A percentile compares a stretch with the other conserved stretches of the same genome.
These are phyloP conservation scores for Fusarium vanettenii DNA, from an alignment of 2,329 filamentous ascomycete genomes.

Conservation along the genomic window DNA sequence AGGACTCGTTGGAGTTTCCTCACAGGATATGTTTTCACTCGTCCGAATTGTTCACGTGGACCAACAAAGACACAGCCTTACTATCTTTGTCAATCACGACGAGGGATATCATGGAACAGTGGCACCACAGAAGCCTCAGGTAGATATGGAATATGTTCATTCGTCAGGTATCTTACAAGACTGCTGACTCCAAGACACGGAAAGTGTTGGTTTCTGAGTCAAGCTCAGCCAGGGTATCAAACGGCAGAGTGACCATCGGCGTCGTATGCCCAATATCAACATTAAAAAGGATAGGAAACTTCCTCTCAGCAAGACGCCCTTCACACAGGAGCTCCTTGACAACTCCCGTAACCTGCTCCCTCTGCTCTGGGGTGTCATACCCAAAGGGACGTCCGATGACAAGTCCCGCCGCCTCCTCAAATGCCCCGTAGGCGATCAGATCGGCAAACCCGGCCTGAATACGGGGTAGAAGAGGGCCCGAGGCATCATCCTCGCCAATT, in stretches of 20 bases:
- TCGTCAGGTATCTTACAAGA: slow-evolving; percentile 1
- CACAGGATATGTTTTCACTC: too few species aligned
- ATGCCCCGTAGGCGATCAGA: slow-evolving; percentile 54
- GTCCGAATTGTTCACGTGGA: too few species aligned
- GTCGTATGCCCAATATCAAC: slow-evolving; percentile 58
- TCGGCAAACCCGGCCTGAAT: slow-evolving; percentile 53
- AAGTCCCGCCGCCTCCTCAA: slow-evolving; percentile 54
- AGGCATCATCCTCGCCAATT: slow-evolving; percentile 42
- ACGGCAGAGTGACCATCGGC: slow-evolving; percentile 56
- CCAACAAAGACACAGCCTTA: too few species aligned
- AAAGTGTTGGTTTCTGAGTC: slow-evolving; percentile 54
- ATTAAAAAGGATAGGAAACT: slow-evolving; percentile 55
- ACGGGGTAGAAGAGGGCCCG: slow-evolving; percentile 36
- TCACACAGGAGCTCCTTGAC: slow-evolving; percentile 51
- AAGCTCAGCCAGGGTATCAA: slow-evolving; percentile 50
- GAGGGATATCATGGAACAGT: too few species aligned
- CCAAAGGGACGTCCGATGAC: slow-evolving; percentile 56
- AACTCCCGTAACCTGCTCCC: slow-evolving; percentile 44
- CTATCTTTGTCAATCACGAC: too few species aligned
- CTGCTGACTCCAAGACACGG: slow-evolving; percentile 43
- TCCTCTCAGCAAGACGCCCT: slow-evolving; percentile 43
- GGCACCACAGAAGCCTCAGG: too few species aligned
- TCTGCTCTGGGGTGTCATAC: slow-evolving; percentile 49
- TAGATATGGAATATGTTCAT: too few species aligned
- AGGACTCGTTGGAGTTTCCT: too few species aligned